These are phyloP conservation scores for Cercospora sp. DNA, from an alignment of 2,329 filamentous ascomycete species.

Conservation along the genomic window DNA sequence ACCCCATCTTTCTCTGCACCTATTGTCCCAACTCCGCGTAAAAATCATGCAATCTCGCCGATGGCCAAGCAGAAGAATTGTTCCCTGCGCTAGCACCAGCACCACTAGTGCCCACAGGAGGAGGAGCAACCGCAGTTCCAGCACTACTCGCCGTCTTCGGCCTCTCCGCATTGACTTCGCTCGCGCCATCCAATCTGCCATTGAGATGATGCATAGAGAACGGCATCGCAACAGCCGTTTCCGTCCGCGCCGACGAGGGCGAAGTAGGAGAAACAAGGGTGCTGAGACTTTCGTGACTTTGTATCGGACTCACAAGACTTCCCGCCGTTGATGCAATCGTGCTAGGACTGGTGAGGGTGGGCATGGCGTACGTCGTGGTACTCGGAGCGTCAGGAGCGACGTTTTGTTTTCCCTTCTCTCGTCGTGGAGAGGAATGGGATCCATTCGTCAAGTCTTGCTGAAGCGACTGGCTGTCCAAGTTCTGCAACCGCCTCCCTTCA, in stretches of 20 bases:
- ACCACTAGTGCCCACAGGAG: not conserved
- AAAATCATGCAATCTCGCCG: constrained; percentile 14
- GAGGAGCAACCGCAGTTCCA: not conserved
- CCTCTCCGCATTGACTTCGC: not conserved
- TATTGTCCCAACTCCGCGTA: constrained; percentile 22
- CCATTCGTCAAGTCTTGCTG: not conserved
- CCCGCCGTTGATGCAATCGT: not conserved
- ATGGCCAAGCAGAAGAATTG: not conserved
- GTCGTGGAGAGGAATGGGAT: not conserved
- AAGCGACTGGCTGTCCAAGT: not conserved
- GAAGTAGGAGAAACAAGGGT: not conserved
- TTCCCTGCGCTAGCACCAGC: not conserved
- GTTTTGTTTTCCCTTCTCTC: not conserved
- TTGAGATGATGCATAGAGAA: not conserved
- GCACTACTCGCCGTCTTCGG: not conserved
- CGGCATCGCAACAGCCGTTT: not conserved
- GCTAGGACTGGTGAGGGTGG: not conserved
- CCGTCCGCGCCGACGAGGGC: not conserved
- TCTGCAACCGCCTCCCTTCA: constrained; percentile 26
- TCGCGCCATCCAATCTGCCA: not conserved
- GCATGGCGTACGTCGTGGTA: not conserved
- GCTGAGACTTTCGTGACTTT: not conserved
- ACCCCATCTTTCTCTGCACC: not conserved
- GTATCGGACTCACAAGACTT: not conserved
- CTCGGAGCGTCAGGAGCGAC: not conserved